phyloP scores from a whole-genome alignment of 495 filamentous ascomycete genomes.

The Penicillium paxilli region DNA sequence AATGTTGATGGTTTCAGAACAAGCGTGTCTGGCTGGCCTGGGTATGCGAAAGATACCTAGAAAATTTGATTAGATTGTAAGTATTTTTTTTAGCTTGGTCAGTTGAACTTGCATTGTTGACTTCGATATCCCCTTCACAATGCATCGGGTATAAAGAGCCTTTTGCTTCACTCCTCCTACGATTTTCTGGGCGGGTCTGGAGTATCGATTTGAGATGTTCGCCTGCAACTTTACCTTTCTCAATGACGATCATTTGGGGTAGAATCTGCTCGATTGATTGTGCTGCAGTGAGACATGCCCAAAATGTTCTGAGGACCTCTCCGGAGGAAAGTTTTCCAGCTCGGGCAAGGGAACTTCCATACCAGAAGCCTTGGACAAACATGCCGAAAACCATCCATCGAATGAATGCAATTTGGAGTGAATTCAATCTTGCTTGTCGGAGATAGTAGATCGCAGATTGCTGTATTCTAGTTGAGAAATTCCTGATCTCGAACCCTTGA shows the following conservation, averaged over 20 bases:
- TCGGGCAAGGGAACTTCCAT: constrained; percentile 67
- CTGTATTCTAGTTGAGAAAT: constrained; percentile 60
- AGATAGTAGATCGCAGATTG: constrained; percentile 64
- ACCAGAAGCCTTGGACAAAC: constrained; percentile 93
- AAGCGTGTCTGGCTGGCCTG: constrained; percentile 62
- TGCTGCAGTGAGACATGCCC: constrained; percentile 72
- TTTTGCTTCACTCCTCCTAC: constrained; percentile 17
- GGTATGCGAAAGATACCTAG: constrained; percentile 82
- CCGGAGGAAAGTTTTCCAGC: constrained; percentile 58
- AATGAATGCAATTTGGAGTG: constrained; percentile 68
- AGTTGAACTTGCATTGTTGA: constrained; percentile 71
- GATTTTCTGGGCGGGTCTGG: constrained; percentile 19
- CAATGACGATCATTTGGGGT: constrained; percentile 71
- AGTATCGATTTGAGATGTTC: constrained; percentile 54
- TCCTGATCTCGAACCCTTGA: constrained; percentile 64
- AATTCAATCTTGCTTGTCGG: constrained; percentile 64
- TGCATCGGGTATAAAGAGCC: constrained; percentile 27
- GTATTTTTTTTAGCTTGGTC: no score
- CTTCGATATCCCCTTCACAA: constrained; percentile 66
- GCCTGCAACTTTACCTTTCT: constrained; percentile 78
- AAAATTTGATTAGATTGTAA: background rate
- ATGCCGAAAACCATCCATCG: constrained; percentile 74
- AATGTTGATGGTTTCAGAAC: constrained; percentile 63
- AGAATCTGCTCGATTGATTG: constrained; percentile 72
- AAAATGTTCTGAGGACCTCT: constrained; percentile 80